Conservation (phyloP, 352 stramenopile species). For the Phytopythium sindhum region DNA sequence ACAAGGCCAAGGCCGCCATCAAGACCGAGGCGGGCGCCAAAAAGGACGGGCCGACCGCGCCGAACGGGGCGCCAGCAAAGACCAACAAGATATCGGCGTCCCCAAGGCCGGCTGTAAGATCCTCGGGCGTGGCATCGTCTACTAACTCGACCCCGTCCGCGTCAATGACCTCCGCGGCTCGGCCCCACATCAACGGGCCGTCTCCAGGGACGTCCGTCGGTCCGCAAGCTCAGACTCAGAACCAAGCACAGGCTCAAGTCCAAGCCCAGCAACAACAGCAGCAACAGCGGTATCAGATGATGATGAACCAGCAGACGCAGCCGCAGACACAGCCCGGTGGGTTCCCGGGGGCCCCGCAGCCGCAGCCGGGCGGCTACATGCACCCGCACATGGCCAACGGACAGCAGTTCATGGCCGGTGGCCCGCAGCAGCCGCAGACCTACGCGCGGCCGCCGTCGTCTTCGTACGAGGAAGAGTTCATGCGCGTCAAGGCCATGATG, state of each 20-base stretch:
- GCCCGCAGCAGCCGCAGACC: constrained; percentile 37
- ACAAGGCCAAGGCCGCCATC: constrained; percentile 28
- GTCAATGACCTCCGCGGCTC: constrained; percentile 54
- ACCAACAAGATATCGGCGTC: constrained; percentile 8
- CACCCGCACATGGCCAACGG: constrained; percentile 37
- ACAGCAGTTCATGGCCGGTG: constrained; percentile 55
- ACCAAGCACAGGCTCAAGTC: constrained; percentile 20
- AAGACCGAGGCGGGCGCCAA: constrained; percentile 28
- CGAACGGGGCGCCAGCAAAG: background rate
- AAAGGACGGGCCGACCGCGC: constrained; percentile 12
- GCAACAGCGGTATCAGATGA: constrained; percentile 64
- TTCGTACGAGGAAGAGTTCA: constrained; percentile 85
- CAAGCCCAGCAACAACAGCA: constrained; percentile 31
- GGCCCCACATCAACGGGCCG: constrained; percentile 60
- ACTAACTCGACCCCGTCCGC: constrained; percentile 7
- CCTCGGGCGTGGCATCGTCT: constrained; percentile 4
- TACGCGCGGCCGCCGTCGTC: constrained; percentile 55
- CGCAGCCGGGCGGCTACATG: constrained; percentile 41
- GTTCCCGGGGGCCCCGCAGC: constrained; percentile 37
- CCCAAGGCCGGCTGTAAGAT: constrained; percentile 3
- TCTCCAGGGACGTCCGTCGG: constrained; percentile 13
- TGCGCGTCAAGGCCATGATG: constrained; percentile 87
- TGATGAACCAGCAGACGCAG: constrained; percentile 60
- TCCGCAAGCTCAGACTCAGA: constrained; percentile 4
- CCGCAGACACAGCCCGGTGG: constrained; percentile 18